Conservation (phyloP, 1,139 yeast species). For the Kodamaea alishanica region DNA sequence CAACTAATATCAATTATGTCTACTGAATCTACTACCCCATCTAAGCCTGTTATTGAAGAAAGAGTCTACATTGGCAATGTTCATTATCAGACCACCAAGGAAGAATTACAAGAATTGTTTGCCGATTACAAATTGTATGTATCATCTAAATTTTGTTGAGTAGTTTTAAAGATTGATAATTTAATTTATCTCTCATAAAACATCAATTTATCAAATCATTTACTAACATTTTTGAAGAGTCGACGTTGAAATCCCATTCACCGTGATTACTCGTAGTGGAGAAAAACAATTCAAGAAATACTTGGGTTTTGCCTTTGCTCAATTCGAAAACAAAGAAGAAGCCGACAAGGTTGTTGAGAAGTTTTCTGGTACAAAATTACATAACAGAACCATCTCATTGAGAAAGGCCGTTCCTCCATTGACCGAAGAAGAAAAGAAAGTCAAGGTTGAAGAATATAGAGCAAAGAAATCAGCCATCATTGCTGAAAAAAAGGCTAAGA, state of each 20-base stretch:
- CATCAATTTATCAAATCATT: slow-evolving; percentile 5
- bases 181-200: not conserved
- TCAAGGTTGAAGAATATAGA: slow-evolving; percentile 34
- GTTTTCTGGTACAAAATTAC: slow-evolving; percentile 43
- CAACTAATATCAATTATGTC: slow-evolving; percentile 13
- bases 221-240: slow-evolving; percentile 6
- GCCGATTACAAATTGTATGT: slow-evolving; percentile 38
- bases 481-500: slow-evolving; percentile 27
- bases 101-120: slow-evolving; percentile 46
- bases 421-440: slow-evolving; percentile 44
- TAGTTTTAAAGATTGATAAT: not conserved
- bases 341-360: slow-evolving; percentile 47
- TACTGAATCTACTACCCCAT: slow-evolving; percentile 16
- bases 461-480: slow-evolving; percentile 26
- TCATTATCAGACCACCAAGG: slow-evolving; percentile 52
- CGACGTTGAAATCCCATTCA: slow-evolving; percentile 43
- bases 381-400: slow-evolving; percentile 46
- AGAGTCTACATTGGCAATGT: slow-evolving; percentile 51
- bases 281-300: slow-evolving; percentile 34
- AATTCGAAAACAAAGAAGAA: slow-evolving; percentile 41
- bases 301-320: slow-evolving; percentile 55
- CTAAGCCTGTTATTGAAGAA: slow-evolving; percentile 35
- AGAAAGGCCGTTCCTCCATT: slow-evolving; percentile 54
- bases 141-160: slow-evolving; percentile 1
- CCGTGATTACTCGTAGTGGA: slow-evolving; percentile 28